Conservation (phyloP, 2,329 filamentous ascomycete genomes). For the Claviceps africana region DNA sequence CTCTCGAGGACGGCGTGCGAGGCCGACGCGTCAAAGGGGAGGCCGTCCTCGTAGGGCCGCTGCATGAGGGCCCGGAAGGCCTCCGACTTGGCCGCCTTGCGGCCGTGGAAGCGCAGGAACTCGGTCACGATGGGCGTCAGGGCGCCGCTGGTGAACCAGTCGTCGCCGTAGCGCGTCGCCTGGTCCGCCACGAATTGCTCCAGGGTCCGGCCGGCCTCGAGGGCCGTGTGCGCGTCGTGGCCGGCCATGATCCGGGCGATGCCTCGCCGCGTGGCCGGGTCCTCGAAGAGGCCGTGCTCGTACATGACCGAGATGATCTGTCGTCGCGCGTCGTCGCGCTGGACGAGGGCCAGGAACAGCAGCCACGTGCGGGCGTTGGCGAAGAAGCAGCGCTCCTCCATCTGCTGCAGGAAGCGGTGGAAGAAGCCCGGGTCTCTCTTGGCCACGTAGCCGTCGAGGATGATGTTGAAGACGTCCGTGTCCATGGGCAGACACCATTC, state of each 20-base stretch:
- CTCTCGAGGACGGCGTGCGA: constrained; percentile 25
- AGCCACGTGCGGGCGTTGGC: constrained; percentile 35
- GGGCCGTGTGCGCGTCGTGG: constrained; percentile 28
- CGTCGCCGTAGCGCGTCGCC: constrained; percentile 27
- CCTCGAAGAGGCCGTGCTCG: constrained; percentile 27
- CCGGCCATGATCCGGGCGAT: constrained; percentile 29
- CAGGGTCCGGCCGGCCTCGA: constrained; percentile 20
- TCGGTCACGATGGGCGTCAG: constrained; percentile 27
- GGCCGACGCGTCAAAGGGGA: constrained; percentile 16
- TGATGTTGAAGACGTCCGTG: constrained; percentile 32
- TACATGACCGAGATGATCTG: constrained; percentile 34
- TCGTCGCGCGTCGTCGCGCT: constrained; percentile 40
- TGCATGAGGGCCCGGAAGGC: constrained; percentile 17
- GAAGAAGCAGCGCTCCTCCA: constrained; percentile 23
- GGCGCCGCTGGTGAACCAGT: constrained; percentile 28
- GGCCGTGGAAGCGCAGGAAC: constrained; percentile 25
- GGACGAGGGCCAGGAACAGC: constrained; percentile 37
- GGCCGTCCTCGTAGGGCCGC: constrained; percentile 11
- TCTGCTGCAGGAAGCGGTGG: constrained; percentile 23
- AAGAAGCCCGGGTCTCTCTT: constrained; percentile 28
- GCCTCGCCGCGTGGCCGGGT: constrained; percentile 19
- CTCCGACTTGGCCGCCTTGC: constrained; percentile 10
- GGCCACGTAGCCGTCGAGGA: constrained; percentile 27
- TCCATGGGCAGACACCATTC: constrained; percentile 27
- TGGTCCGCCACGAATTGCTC: constrained; percentile 26